A percentile compares a stretch with the other conserved stretches of the same genome.
Conservation (phyloP, 495 filamentous ascomycete species). For the Tuber magnatum region DNA sequence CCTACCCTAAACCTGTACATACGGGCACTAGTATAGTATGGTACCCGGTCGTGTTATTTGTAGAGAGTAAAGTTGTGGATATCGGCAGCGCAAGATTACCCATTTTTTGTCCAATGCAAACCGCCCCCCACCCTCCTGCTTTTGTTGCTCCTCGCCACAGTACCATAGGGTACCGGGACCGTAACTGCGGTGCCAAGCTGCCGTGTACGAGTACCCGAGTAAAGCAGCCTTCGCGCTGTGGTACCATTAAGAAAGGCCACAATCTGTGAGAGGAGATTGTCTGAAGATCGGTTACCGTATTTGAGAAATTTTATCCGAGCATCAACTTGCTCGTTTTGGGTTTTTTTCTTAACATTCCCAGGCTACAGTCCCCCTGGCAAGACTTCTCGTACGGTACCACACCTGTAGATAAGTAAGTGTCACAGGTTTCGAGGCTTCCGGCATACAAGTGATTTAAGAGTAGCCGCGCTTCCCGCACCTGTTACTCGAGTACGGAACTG, state of each 20-base stretch:
- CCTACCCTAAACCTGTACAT: not conserved
- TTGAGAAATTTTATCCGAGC: not conserved
- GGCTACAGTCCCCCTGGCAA: not conserved
- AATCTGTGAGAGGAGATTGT: not conserved
- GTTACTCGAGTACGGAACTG: not conserved
- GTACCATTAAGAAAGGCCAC: not conserved
- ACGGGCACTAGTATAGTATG: not conserved
- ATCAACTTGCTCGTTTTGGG: not conserved
- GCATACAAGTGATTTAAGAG: not conserved
- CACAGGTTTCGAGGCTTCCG: not conserved
- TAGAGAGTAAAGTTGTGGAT: not conserved
- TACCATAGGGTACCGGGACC: not conserved
- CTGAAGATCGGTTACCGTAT: not conserved
- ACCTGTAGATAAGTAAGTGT: not conserved
- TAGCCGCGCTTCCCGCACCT: not conserved
- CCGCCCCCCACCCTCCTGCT: not conserved
- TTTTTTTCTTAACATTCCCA: not conserved
- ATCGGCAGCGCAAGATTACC: not conserved
- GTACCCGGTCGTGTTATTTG: not conserved
- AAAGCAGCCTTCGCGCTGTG: not conserved
- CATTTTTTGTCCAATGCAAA: not conserved
- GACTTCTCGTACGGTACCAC: no score
- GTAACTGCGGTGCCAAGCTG: not conserved
- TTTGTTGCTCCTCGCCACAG: not conserved
- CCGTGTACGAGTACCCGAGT: no score